phyloP scores from a whole-genome alignment of 2,329 filamentous ascomycete genomes.

The Sclerotiophoma versabilis region DNA sequence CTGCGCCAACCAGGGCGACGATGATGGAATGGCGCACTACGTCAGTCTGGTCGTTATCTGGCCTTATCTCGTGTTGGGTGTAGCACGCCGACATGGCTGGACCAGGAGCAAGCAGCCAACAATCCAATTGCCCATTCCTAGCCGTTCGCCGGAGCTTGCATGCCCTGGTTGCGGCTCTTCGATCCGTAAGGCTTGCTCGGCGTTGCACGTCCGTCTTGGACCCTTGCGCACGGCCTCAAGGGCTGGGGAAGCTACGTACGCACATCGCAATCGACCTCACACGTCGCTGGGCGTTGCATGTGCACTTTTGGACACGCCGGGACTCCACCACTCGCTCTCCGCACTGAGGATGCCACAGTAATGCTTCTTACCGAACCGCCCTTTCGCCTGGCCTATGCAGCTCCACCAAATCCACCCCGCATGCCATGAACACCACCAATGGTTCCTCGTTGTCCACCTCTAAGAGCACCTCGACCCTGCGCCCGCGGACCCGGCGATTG shows the following conservation, averaged over 20 bases:
- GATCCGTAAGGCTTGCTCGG: slow-evolving; percentile 9
- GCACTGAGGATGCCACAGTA: slow-evolving; percentile 36
- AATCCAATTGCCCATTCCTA: neutral
- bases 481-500: slow-evolving; percentile 56
- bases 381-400: slow-evolving; percentile 46
- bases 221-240: slow-evolving; percentile 13
- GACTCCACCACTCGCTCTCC: neutral
- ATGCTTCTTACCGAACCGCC: slow-evolving; percentile 20
- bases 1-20: neutral
- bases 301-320: neutral
- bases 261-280: slow-evolving; percentile 12
- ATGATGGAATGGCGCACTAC: slow-evolving; percentile 5
- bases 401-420: slow-evolving; percentile 41
- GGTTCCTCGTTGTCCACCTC: slow-evolving; percentile 46
- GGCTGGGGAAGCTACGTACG: slow-evolving; percentile 17
- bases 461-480: slow-evolving; percentile 54
- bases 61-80: slow-evolving; percentile 26
- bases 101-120: neutral
- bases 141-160: slow-evolving; percentile 4
- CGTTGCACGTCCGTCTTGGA: slow-evolving; percentile 12
- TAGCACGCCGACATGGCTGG: slow-evolving; percentile 3
- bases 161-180: slow-evolving; percentile 2
- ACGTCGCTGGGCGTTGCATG: neutral
- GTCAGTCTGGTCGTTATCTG: slow-evolving; percentile 31
- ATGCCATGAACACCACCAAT: slow-evolving; percentile 52